These are phyloP conservation scores for Dalechampia spathulata DNA, from an alignment of 441 rosid species.

Conservation along the genomic window DNA sequence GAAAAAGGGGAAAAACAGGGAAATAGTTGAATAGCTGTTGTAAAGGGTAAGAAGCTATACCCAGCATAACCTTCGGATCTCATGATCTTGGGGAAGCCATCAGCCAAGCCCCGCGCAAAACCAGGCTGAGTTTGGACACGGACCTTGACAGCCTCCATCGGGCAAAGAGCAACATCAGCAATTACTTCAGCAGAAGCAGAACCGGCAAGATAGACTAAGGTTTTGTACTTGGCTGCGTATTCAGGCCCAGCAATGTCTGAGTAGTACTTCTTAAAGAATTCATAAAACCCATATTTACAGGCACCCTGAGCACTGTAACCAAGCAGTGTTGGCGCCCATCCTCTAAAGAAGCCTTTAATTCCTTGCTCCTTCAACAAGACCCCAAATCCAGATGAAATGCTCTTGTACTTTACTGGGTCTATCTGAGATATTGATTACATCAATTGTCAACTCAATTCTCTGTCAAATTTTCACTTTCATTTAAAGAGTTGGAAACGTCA, in stretches of 20 bases:
- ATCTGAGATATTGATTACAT: conserved; percentile 36
- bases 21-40: not conserved
- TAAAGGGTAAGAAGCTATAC: conserved; percentile 27
- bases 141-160: conserved; percentile 94
- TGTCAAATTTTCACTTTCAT: too few relatives aligned
- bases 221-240: conserved; percentile 71
- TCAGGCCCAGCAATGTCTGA: conserved; percentile 96
- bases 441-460: not conserved
- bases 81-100: conserved; percentile 87
- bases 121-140: conserved; percentile 98
- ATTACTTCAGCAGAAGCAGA: conserved; percentile 96
- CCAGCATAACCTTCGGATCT: conserved; percentile 79
- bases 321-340: conserved; percentile 92
- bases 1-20: not conserved
- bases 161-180: conserved; percentile 95
- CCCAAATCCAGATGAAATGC: conserved; percentile 87
- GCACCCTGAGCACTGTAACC: too few relatives aligned
- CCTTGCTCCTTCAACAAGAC: conserved; percentile 88
- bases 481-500: not conserved
- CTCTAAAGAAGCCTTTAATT: conserved; percentile 76
- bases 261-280: conserved; percentile 89
- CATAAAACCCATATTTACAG: conserved; percentile 91
- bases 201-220: conserved; percentile 93
- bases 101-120: conserved; percentile 83
- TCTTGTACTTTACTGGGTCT: conserved; percentile 91